These are phyloP conservation scores for Pythium graminicola DNA, from an alignment of 352 stramenopile genomes.

Conservation along the genomic window DNA sequence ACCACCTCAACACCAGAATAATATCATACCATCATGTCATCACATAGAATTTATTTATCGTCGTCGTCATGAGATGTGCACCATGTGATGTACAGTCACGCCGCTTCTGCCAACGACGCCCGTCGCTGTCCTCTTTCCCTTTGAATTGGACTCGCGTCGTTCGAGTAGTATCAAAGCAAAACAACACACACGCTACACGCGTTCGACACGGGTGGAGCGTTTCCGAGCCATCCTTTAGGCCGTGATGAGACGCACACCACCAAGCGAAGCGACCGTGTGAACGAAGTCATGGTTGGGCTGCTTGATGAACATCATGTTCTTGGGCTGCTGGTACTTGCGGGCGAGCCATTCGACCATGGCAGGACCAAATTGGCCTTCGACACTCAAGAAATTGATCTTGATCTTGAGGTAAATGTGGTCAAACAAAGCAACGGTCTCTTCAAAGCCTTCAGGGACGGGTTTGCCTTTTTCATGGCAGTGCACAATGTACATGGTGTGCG, in stretches of 20 bases:
- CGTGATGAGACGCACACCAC: conserved; percentile 90
- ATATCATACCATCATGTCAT: too few species aligned
- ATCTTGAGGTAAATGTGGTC: conserved; percentile 94
- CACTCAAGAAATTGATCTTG: conserved; percentile 89
- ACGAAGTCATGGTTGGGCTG: conserved; percentile 92
- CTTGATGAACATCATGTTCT: conserved; percentile 97
- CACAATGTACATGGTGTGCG: conserved; percentile 85
- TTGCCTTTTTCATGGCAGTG: conserved; percentile 78
- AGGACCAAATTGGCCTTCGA: conserved; percentile 83
- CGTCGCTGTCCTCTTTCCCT: conserved; percentile 1
- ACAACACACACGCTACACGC: not conserved
- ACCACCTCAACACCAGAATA: not conserved
- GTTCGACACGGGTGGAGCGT: not conserved
- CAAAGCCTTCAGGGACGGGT: conserved; percentile 56
- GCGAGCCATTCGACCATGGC: conserved; percentile 90
- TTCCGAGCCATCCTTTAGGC: conserved; percentile 25
- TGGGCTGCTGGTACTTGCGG: conserved; percentile 83
- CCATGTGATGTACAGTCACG: too few species aligned
- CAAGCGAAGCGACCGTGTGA: conserved; percentile 89
- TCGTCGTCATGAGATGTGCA: too few species aligned
- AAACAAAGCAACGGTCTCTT: conserved; percentile 86
- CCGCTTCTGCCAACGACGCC: not conserved
- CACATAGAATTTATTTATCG: too few species aligned
- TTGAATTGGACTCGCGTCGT: conserved; percentile 7
- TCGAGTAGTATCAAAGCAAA: not conserved